Evolutionary conservation across 1,284 basidiomycete species (phyloP).

Genomic region (Leccinum ambiguum): DNA sequence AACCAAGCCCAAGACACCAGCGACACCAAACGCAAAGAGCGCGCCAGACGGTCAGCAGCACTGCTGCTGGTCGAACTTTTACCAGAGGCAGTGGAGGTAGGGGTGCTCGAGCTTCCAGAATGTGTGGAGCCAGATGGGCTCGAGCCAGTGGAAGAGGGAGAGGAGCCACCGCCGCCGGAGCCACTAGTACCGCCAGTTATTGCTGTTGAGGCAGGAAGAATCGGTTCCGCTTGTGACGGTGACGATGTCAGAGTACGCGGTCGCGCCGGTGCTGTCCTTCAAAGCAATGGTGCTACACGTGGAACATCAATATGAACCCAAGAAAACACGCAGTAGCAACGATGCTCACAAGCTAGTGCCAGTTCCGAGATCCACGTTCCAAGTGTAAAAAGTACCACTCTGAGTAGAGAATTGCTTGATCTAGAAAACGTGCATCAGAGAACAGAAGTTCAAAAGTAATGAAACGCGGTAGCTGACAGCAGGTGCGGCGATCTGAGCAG

Average conservation of each 20-base stretch:
- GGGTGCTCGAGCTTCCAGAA: constrained; percentile 7
- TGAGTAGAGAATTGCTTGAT: constrained; percentile 54
- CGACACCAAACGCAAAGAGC: constrained; percentile 39
- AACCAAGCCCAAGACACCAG: constrained; percentile 46
- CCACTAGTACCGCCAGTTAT: constrained; percentile 5
- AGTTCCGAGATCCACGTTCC: constrained; percentile 56
- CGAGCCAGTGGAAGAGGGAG: constrained; percentile 13
- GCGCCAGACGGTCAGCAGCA: constrained; percentile 33
- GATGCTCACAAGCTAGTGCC: constrained; percentile 53
- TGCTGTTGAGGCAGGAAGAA: constrained; percentile 29
- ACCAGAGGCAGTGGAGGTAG: constrained; percentile 16
- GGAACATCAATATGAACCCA: constrained; percentile 6
- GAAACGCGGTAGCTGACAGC: constrained; percentile 41
- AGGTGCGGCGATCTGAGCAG: constrained; percentile 52
- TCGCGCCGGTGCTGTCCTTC: constrained; percentile 60
- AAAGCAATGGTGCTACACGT: constrained; percentile 47
- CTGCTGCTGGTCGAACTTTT: constrained; percentile 24
- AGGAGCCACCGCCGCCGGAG: constrained; percentile 5
- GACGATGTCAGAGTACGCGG: constrained; percentile 55
- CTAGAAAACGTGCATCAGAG: constrained; percentile 30
- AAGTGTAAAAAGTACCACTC: constrained; percentile 50
- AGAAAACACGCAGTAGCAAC: not conserved
- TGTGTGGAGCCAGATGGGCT: constrained; percentile 10
- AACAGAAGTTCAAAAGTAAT: not conserved
- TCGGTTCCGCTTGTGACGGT: constrained; percentile 47